Percentiles rank a stretch among this genome's conserved stretches.
Evolutionary conservation across 1,284 basidiomycete genomes (phyloP).

Genomic region (Irpex sp.): DNA sequence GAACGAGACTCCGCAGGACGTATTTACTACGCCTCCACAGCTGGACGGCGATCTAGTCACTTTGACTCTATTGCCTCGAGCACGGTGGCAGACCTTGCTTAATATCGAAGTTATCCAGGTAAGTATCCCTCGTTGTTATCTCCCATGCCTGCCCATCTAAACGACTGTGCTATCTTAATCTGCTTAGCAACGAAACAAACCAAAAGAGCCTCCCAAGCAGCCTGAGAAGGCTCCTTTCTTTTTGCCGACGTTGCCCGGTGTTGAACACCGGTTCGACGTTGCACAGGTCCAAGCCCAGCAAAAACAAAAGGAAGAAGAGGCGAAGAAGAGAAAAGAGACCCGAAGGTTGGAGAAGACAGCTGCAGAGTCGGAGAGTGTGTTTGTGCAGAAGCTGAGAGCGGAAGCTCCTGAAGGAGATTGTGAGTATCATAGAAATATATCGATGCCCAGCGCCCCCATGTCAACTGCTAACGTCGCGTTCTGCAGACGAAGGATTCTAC

Average conservation of each 20-base stretch:
- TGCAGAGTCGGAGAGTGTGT: constrained; percentile 67
- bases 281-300: constrained; percentile 27
- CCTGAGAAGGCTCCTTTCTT: constrained; percentile 98
- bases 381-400: constrained; percentile 61
- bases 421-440: constrained; percentile 39
- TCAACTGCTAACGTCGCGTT: neutral
- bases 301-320: constrained; percentile 26
- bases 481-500: constrained; percentile 80
- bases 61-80: constrained; percentile 86
- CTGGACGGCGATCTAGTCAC: constrained; percentile 87
- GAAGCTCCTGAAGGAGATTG: constrained; percentile 65
- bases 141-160: too few species aligned
- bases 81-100: constrained; percentile 94
- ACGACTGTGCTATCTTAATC: too few species aligned
- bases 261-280: constrained; percentile 76
- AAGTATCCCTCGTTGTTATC: constrained; percentile 17
- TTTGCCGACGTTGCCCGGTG: constrained; percentile 84
- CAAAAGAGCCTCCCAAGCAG: constrained; percentile 92
- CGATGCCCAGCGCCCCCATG: neutral
- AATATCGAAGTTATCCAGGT: constrained; percentile 95
- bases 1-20: constrained; percentile 53
- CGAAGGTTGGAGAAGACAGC: constrained; percentile 54
- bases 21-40: constrained; percentile 83
- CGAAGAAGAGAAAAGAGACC: constrained; percentile 38
- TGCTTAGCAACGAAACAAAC: constrained; percentile 87